These are phyloP conservation scores for Tetrastigma voinierianum DNA, from an alignment of 164 flowering plant species.

Conservation along the genomic window DNA sequence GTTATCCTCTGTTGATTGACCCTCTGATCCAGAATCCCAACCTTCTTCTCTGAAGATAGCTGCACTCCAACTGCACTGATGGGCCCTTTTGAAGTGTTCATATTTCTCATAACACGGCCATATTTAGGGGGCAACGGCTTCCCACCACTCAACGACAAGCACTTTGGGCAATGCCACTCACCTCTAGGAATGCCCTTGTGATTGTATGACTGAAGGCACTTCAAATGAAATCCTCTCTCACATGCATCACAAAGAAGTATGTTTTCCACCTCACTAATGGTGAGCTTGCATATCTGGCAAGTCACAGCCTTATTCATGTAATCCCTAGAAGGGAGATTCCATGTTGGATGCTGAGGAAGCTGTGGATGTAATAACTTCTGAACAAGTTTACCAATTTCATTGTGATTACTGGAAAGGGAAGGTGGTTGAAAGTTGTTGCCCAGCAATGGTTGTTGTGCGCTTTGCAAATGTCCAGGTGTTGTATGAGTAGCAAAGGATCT, in stretches of 20 bases:
- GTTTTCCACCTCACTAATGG: conserved; percentile 61
- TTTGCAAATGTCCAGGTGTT: conserved; percentile 30
- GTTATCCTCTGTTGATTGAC: conserved; percentile 35
- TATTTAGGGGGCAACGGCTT: conserved; percentile 92
- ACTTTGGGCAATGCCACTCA: conserved; percentile 90
- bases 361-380: conserved; percentile 72
- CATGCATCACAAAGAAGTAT: conserved; percentile 92
- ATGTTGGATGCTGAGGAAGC: conserved; percentile 51
- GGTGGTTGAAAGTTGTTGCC: conserved; percentile 36
- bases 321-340: conserved; percentile 89
- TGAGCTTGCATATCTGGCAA: conserved; percentile 72
- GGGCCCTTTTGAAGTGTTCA: conserved; percentile 36
- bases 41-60: conserved; percentile 44
- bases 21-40: conserved; percentile 36
- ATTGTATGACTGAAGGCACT: conserved; percentile 64
- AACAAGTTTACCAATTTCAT: conserved; percentile 67
- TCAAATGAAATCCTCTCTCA: conserved; percentile 84
- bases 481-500: conserved; percentile 45
- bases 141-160: conserved; percentile 67
- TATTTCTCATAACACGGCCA: conserved; percentile 85
- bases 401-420: conserved; percentile 39
- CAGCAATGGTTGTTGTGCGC: conserved; percentile 47
- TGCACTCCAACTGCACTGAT: conserved; percentile 35
- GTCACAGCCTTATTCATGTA: conserved; percentile 79
- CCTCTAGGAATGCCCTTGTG: conserved; percentile 67